Percentiles rank a stretch among this genome's conserved stretches.
Conservation (phyloP, 139 green algal genomes). For the Picochlorum sp. region DNA sequence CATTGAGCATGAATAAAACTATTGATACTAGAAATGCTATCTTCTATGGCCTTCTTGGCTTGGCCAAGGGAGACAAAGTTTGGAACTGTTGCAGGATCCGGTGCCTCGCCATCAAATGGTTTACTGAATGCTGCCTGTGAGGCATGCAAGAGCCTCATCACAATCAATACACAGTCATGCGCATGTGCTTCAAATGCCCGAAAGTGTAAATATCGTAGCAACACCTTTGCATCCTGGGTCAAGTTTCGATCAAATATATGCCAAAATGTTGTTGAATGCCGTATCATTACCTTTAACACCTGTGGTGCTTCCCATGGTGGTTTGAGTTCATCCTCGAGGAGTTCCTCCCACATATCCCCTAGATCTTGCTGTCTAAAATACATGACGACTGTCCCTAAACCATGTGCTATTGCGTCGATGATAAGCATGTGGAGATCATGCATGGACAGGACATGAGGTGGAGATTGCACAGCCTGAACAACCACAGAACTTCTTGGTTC, state of each 20-base stretch:
- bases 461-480: neutral
- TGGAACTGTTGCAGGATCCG: constrained; percentile 2
- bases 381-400: constrained; percentile 14
- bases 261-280: constrained; percentile 14
- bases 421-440: constrained; percentile 5
- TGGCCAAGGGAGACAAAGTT: constrained; percentile 19
- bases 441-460: neutral
- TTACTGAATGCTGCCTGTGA: neutral
- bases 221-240: neutral
- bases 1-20: too few species aligned
- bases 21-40: constrained; percentile 1
- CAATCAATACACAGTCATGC: neutral
- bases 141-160: neutral
- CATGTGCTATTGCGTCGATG: neutral
- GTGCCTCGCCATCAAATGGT: neutral
- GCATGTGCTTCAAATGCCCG: neutral
- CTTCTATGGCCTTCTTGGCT: constrained; percentile 9
- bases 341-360: constrained; percentile 18
- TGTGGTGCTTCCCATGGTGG: constrained; percentile 19
- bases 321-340: constrained; percentile 6
- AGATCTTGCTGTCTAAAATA: constrained; percentile 31
- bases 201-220: neutral
- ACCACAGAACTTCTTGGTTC: neutral
- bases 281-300: constrained; percentile 6
- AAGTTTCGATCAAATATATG: neutral